Evolutionary conservation across 371 early-diverging fungal species (phyloP), one percentile per base, ranked within the genome.

Genomic region (Mortierella sp.): DNA sequence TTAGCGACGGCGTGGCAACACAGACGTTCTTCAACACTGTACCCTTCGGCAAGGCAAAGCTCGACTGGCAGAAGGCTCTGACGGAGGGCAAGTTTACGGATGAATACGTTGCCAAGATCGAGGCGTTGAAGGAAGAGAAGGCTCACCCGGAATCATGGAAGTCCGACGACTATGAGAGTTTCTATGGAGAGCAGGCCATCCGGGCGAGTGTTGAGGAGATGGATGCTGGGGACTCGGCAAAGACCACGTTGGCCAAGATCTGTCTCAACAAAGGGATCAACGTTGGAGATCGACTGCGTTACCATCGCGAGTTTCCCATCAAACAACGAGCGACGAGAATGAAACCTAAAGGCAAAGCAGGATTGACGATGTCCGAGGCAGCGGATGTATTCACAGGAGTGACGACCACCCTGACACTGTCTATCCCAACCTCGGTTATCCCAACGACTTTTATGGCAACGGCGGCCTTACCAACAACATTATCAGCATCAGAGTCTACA

Each of bases 171-270:
- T 76, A 47, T 61, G 71, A 71, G 48, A 58, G 66, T 40, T 67
- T 71, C 41, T 71, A 67, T 48, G 76, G 76, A 2, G 76, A 71
- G 40, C 66, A 76, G 41, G 71, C 68, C 13, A 43, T 24, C 34
- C 76, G 70, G 22, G 43, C 66, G 44, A 39, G 19, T n/a, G 71
- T 71, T 39, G 44, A 8, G 34, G 24, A 63, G 26, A 66, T 70
- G 47, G 19, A 55, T 2, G 69, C 76, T n/a, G 70, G 67, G 14
- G 41, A 29, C 37, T 70, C 71, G 22, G n/a, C 41, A 47, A 70
- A 76, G 26, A 8, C 71, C 8, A 47, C 66, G 11, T n/a, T 71
- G 43, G 66, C 45, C 16, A 70, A 48, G 13, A 48, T 76, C 53
- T 71, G 66, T 8, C 43, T 13, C 14, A 45, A 53, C 45, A 34